These are phyloP conservation scores for Irpex sp. DNA, from an alignment of 1,284 basidiomycete species.

Conservation along the genomic window DNA sequence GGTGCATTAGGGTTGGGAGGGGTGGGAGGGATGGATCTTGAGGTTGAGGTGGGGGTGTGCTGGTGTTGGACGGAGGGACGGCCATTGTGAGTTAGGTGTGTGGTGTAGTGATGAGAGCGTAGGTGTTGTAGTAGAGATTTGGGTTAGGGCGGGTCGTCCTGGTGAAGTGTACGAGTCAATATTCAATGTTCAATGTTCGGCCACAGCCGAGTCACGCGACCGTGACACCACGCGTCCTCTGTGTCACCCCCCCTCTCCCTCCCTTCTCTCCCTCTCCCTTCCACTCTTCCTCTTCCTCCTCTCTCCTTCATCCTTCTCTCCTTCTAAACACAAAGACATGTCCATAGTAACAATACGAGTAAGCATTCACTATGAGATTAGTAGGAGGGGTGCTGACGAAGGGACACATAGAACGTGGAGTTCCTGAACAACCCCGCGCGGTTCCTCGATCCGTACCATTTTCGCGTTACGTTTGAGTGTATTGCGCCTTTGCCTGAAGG, in stretches of 20 bases:
- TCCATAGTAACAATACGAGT: slow-evolving; percentile 67
- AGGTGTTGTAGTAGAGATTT: neutral
- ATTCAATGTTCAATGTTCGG: neutral
- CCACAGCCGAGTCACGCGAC: neutral
- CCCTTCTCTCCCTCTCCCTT: neutral
- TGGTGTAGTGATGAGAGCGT: neutral
- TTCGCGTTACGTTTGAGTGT: slow-evolving; percentile 97
- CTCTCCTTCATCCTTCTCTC: slow-evolving; percentile 9
- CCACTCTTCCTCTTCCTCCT: neutral
- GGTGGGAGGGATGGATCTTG: neutral
- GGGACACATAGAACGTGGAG: slow-evolving; percentile 61
- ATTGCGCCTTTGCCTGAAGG: slow-evolving; percentile 91
- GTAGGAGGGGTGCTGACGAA: neutral
- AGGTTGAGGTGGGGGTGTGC: neutral
- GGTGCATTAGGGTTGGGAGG: neutral
- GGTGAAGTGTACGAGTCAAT: neutral
- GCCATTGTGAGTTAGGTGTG: neutral
- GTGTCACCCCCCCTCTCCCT: neutral
- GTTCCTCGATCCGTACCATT: slow-evolving; percentile 89
- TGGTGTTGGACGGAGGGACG: neutral
- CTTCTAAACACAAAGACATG: slow-evolving; percentile 30
- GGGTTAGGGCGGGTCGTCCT: neutral
- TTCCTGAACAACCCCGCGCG: slow-evolving; percentile 92
- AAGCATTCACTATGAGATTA: neutral
- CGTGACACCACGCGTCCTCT: slow-evolving; percentile 7